A percentile compares a stretch with the other conserved stretches of the same genome.
phyloP scores from a whole-genome alignment of 306 rosid species.

The Prunus padus region DNA sequence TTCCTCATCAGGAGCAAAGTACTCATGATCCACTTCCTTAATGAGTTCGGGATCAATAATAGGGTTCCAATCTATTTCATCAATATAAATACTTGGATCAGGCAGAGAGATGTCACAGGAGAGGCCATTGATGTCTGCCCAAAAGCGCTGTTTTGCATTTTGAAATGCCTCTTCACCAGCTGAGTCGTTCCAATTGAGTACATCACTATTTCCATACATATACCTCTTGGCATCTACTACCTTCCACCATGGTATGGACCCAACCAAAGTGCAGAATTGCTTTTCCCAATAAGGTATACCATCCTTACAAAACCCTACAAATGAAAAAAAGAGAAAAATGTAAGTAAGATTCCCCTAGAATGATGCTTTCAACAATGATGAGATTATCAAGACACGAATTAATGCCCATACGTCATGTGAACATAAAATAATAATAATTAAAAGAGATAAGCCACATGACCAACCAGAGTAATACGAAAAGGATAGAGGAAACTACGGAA shows the following conservation, averaged over 20 bases:
- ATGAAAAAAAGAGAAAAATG: background rate
- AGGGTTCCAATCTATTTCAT: slow-evolving; percentile 73
- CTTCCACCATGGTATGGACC: slow-evolving; percentile 80
- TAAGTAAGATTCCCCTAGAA: slow-evolving; percentile 1
- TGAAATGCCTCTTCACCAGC: slow-evolving; percentile 75
- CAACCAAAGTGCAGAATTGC: slow-evolving; percentile 57
- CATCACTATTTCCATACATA: slow-evolving; percentile 43
- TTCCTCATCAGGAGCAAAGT: slow-evolving; percentile 47
- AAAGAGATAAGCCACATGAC: background rate
- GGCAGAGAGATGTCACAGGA: slow-evolving; percentile 44
- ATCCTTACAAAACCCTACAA: slow-evolving; percentile 50
- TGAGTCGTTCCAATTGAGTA: slow-evolving; percentile 68
- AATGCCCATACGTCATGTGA: background rate
- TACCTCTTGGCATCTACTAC: slow-evolving; percentile 52
- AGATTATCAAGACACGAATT: background rate
- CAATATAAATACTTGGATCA: slow-evolving; percentile 54
- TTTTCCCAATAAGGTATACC: slow-evolving; percentile 93
- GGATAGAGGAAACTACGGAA: background rate
- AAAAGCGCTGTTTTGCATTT: slow-evolving; percentile 60
- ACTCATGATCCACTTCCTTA: slow-evolving; percentile 55
- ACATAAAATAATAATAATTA: background rate
- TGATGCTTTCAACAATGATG: background rate
- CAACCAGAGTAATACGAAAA: background rate
- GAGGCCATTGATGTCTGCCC: slow-evolving; percentile 58
- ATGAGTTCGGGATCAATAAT: slow-evolving; percentile 55